phyloP scores from a whole-genome alignment of 768 basidiomycete genomes.

The Lyophyllum decastes region DNA sequence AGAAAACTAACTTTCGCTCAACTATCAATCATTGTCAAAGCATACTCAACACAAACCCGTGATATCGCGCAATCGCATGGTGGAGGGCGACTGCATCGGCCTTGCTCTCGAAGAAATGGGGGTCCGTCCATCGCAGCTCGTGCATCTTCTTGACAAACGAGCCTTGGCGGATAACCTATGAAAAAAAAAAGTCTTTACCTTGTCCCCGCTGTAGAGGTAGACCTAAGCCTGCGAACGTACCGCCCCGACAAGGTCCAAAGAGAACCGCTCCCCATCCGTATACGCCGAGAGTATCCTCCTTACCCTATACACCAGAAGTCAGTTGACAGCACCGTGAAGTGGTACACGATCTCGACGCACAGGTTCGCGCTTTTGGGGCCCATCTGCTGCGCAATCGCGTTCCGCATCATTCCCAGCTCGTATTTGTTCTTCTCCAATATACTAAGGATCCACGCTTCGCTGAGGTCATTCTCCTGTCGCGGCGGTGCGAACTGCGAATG shows the following conservation, averaged over 20 bases:
- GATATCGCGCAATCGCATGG: slow-evolving; percentile 57
- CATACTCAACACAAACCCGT: slow-evolving; percentile 46
- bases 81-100: slow-evolving; percentile 42
- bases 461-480: not conserved
- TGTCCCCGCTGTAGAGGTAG: not conserved
- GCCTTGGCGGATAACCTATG: slow-evolving; percentile 17
- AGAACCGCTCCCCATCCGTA: slow-evolving; percentile 7
- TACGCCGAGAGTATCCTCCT: slow-evolving; percentile 11
- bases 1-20: too few relatives aligned
- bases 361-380: not conserved
- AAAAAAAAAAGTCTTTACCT: not conserved
- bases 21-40: too few relatives aligned
- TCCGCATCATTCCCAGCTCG: not conserved
- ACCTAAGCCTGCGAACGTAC: not conserved
- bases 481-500: not conserved
- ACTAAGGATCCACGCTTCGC: slow-evolving; percentile 5
- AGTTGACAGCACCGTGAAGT: too few relatives aligned
- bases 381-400: not conserved
- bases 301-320: not conserved
- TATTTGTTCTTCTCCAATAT: slow-evolving; percentile 4
- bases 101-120: slow-evolving; percentile 37
- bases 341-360: too few relatives aligned
- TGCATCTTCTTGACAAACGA: slow-evolving; percentile 46
- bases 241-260: slow-evolving; percentile 15
- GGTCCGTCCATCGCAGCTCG: slow-evolving; percentile 50